Percentiles rank a stretch among this genome's conserved stretches.
These are phyloP conservation scores for Ophiostoma tasmaniense DNA, from an alignment of 2,329 filamentous ascomycete species.

Conservation along the genomic window DNA sequence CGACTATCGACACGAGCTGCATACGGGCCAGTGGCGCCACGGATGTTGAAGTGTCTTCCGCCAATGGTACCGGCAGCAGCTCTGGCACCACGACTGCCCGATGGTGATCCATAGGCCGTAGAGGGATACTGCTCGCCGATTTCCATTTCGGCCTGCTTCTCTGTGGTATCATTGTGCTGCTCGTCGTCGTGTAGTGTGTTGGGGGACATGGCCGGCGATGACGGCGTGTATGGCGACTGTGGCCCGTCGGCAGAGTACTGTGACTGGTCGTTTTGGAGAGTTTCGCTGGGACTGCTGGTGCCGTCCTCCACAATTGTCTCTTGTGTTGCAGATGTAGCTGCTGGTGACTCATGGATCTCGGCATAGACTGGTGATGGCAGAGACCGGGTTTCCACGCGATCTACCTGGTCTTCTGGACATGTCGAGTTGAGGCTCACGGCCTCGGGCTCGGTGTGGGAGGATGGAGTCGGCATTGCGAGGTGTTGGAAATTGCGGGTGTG, in stretches of 20 bases:
- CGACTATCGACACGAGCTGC: constrained; percentile 10
- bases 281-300: constrained; percentile 22
- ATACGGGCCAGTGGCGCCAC: neutral
- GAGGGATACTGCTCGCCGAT: constrained; percentile 18
- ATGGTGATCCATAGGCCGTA: neutral
- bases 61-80: neutral
- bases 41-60: neutral
- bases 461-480: constrained; percentile 23
- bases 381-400: constrained; percentile 18
- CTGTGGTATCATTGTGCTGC: constrained; percentile 21
- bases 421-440: constrained; percentile 31
- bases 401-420: constrained; percentile 36
- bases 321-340: neutral
- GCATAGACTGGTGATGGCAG: neutral
- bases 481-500: neutral
- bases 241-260: constrained; percentile 12
- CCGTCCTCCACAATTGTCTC: neutral
- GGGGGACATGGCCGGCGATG: constrained; percentile 37
- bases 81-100: neutral
- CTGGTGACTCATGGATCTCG: neutral
- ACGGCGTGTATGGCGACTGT: constrained; percentile 26
- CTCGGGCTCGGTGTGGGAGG: constrained; percentile 18
- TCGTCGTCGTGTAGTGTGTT: constrained; percentile 27
- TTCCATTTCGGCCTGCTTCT: constrained; percentile 25
- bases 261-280: constrained; percentile 13